A percentile compares a stretch with the other conserved stretches of the same genome.
Evolutionary conservation across 2,329 filamentous ascomycete genomes (phyloP).

Genomic region (Sclerotinia sclerotiorum): DNA sequence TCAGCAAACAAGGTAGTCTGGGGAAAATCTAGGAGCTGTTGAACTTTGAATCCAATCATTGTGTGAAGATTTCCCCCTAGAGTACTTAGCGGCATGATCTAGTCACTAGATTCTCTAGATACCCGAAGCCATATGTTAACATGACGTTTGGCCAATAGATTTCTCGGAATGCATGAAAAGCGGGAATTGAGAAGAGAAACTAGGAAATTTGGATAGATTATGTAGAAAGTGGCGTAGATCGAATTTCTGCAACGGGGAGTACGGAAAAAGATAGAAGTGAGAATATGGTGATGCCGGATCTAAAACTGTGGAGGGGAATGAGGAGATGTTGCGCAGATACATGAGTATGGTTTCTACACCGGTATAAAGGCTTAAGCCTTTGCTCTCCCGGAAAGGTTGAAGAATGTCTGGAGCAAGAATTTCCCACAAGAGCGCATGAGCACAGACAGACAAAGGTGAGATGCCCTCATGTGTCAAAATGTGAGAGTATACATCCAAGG

Average conservation of each 20-base stretch:
- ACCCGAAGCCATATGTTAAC: background rate
- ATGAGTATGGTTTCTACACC: background rate
- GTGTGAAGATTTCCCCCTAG: background rate
- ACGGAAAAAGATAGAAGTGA: background rate
- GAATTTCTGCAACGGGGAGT: background rate
- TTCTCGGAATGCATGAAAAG: background rate
- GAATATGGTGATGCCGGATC: background rate
- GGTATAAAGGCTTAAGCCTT: background rate
- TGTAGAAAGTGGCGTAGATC: background rate
- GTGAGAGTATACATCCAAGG: background rate
- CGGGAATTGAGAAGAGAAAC: background rate
- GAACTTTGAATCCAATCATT: background rate
- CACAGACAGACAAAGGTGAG: fast-evolving
- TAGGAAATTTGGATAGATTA: background rate
- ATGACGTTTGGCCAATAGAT: background rate
- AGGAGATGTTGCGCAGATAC: background rate
- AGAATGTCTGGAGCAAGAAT: background rate
- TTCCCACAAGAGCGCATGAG: background rate
- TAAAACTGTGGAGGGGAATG: background rate
- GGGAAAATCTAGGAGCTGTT: background rate
- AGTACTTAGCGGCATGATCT: background rate
- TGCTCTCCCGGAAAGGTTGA: background rate
- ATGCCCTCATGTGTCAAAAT: background rate
- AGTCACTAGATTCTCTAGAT: background rate
- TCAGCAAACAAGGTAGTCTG: background rate